Base-by-base conservation (phyloP, 2,329 filamentous ascomycete species). In the Aschersonia sp. region DNA sequence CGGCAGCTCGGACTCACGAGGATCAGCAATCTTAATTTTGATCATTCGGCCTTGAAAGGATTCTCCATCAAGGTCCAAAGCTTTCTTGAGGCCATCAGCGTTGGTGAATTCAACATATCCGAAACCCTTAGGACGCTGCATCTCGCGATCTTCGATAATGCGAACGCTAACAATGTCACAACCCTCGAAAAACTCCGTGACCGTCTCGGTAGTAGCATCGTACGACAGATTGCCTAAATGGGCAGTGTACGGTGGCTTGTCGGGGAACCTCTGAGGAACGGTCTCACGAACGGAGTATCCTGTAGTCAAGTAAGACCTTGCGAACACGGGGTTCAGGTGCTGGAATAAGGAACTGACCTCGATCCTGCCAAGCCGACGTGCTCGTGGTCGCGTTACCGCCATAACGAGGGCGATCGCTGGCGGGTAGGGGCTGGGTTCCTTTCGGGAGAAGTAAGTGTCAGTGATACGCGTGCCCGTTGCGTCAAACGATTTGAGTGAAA, bases 171-270 rank as follows among this genome's bases (percentile, higher is more conserved):
- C 85, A 57, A 96, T 83, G 54, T 87, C 78, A 65, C 90, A 96
- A 49, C 76, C 86, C 46, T 74, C 70, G 62, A 98, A 94, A 62
- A 97, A 92, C 46, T 88, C 85, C 57, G 76, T 81, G 53, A 98
- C 83, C 58, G 89, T 84, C 56, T 81, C 84, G 54, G 79, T 77
- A 47, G 86, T 92, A 48, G 89, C 86, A 63, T 98, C 90, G 68
- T 96, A 98, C 45, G 90, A 92, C 51, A 98, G 78, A 64, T 98
- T 98, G 60, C 92, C 92, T 51, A 98, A 76, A 69, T 98, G 92
- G 53, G 89, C 90, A 50, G 92, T 98, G 68, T 81, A 98, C 10
- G 92, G 92, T 50, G 94, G 92, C 70, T 87, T 89, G 54, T 86
- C 84, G 48, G 92, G 92, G 47, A 98, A 78, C 47, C 63, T 63